A percentile compares a stretch with the other conserved stretches of the same genome.
Conservation (phyloP, 371 early-diverging fungal genomes). For the Zychaea mexicana region DNA sequence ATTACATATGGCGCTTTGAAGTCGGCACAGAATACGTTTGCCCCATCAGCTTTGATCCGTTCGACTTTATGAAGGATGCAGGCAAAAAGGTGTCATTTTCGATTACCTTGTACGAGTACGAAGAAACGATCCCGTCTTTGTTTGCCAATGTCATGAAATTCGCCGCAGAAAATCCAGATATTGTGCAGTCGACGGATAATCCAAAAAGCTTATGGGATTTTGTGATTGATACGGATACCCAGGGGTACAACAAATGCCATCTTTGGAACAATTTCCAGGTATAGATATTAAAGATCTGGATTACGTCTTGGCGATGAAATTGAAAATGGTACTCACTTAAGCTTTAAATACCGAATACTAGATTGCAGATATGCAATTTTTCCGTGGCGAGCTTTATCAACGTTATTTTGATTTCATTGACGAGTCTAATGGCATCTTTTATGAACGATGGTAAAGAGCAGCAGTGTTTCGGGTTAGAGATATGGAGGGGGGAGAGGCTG, state of each 20-base stretch:
- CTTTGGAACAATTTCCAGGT: constrained; percentile 75
- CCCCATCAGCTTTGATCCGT: constrained; percentile 41
- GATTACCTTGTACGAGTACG: constrained; percentile 82
- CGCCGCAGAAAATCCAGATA: constrained; percentile 41
- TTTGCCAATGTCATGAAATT: constrained; percentile 69
- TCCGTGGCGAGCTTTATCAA: constrained; percentile 61
- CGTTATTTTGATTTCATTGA: constrained; percentile 85
- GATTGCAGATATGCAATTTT: constrained; percentile 47
- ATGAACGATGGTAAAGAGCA: constrained; percentile 86
- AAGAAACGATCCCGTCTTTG: constrained; percentile 81
- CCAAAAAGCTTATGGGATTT: constrained; percentile 37
- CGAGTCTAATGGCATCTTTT: constrained; percentile 84
- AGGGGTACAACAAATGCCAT: constrained; percentile 75
- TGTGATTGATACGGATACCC: constrained; percentile 48
- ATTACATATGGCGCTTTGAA: constrained; percentile 51
- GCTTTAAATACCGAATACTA: too few relatives aligned
- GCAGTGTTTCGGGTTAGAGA: too few relatives aligned
- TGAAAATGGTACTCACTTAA: too few relatives aligned
- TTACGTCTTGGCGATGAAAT: too few relatives aligned
- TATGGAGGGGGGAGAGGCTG: neutral
- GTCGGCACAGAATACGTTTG: constrained; percentile 49
- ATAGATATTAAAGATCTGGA: too few relatives aligned
- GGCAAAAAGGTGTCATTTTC: constrained; percentile 57
- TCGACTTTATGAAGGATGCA: constrained; percentile 38
- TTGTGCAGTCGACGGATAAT: constrained; percentile 17